A percentile compares a stretch with the other conserved stretches of the same genome.
These are phyloP conservation scores for Glycine tomentella DNA, from an alignment of 306 rosid species.

Conservation along the genomic window DNA sequence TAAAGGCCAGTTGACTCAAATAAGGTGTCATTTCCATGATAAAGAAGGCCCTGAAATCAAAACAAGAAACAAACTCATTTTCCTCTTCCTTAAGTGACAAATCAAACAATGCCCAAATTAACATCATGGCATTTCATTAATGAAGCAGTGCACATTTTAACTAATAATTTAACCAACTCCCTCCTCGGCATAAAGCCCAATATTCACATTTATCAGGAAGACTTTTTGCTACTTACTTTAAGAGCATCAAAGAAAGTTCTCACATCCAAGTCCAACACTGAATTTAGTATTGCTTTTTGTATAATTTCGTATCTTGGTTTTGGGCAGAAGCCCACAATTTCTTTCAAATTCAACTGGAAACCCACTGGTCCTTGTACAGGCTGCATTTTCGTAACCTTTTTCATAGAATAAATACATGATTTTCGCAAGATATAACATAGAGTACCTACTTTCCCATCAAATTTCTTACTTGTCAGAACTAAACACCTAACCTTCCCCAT, in stretches of 20 bases:
- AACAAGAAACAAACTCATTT: slow-evolving; percentile 35
- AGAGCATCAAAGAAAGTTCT: slow-evolving; percentile 29
- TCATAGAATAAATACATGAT: no score
- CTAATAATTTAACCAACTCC: neutral
- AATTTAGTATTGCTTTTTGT: neutral
- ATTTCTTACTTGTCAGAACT: slow-evolving; percentile 2
- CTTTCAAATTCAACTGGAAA: slow-evolving; percentile 1
- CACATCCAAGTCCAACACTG: neutral
- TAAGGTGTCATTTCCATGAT: slow-evolving; percentile 72
- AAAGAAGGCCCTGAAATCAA: slow-evolving; percentile 83
- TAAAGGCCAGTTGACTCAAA: slow-evolving; percentile 88
- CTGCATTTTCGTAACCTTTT: neutral
- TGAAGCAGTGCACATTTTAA: neutral
- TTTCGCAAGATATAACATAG: no score
- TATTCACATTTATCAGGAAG: neutral
- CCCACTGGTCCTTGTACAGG: neutral
- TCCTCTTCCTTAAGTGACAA: neutral
- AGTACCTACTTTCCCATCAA: neutral
- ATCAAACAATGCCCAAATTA: neutral
- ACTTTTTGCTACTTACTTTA: slow-evolving; percentile 7
- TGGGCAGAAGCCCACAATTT: neutral
- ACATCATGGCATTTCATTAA: neutral
- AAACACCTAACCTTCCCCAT: neutral
- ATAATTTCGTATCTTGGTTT: neutral
- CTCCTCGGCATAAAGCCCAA: neutral